Base-by-base conservation (phyloP, 176 grass and related monocot genomes). In the Alloteropsis semialata region DNA sequence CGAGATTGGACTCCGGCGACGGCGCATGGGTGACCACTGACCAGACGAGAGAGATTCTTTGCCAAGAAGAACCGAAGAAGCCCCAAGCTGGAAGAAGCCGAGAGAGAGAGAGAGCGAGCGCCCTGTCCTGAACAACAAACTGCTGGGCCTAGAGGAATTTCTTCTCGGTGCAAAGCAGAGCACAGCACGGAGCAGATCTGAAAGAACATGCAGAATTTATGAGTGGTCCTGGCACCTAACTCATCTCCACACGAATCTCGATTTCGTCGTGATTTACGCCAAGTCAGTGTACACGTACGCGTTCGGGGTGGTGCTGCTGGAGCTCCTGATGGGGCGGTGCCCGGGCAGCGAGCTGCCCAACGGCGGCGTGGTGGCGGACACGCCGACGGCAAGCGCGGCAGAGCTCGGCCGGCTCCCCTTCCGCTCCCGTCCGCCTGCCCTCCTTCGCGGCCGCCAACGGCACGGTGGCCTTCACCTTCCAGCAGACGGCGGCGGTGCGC, bases 171-270 rank as follows among this genome's bases (percentile, higher is more conserved):
- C 67, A n/a, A 84, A 43, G 22, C 13, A 13, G 42, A 74, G 69
- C 56, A 51, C 42, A 85, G 79, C 84, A 82, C 88, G 88, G 88
- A 86, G 17, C 79, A 90, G 79, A 90, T 86, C 88, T 90, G 78
- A 74, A 86, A 65, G 79, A 86, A 83, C 39, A 74, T 79, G 79
- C 56, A 24, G 88, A 90, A 86, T 90, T 90, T 90, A 90, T 86
- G 67, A 79, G 66, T 74, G 79, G 83, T 61, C 88, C 84, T 59
- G 5, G 55, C 78, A 82, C 83, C 83, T 58, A 85, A 77, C 78
- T 46, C 79, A 57, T 61, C 73, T 66, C 72, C 85, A 84, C 86
- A 77, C 43, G 77, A 79, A 81, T 72, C 72, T 82, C 60, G 57
- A n/a, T n/a, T n/a, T n/a, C n/a, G n/a, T n/a, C n/a, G n/a, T n/a